A percentile compares a stretch with the other conserved stretches of the same genome.
phyloP scores from a whole-genome alignment of 345 rosid genomes.

The Citrus trifoliata region DNA sequence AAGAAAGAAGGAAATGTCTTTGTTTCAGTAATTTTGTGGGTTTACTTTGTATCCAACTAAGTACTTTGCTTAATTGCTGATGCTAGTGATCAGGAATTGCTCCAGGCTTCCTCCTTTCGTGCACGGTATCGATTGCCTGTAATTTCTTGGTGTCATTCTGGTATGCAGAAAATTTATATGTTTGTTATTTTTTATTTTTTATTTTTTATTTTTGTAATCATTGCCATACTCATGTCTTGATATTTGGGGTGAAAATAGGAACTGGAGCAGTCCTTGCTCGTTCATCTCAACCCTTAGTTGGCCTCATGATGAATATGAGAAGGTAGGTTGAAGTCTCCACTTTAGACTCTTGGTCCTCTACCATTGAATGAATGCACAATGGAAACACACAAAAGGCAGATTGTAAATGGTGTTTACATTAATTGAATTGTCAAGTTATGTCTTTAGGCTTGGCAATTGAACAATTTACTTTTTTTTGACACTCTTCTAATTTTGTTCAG shows the following conservation, averaged over 20 bases:
- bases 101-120: conserved; percentile 87
- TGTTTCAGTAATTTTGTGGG: not conserved
- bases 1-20: conserved; percentile 2
- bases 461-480: not conserved
- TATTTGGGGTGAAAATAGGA: conserved; percentile 38
- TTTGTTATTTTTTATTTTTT: not conserved
- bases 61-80: conserved; percentile 21
- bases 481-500: conserved; percentile 39
- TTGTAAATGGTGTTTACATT: not conserved
- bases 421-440: not conserved
- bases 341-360: not conserved
- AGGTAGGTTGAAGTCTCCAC: conserved; percentile 48
- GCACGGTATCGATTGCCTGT: conserved; percentile 87
- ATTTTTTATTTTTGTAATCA: conserved; percentile 1
- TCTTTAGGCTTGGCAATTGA: conserved; percentile 16
- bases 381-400: not conserved
- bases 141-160: conserved; percentile 93
- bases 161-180: conserved; percentile 37
- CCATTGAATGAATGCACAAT: not conserved
- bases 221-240: conserved; percentile 21
- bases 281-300: conserved; percentile 96
- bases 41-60: conserved; percentile 11
- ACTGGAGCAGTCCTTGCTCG: conserved; percentile 98
- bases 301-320: conserved; percentile 97
- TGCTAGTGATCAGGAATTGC: conserved; percentile 77